A percentile compares a stretch with the other conserved stretches of the same genome.
Evolutionary conservation across 805 yeast genomes (phyloP).

Genomic region (Clavispora vitiphila): DNA sequence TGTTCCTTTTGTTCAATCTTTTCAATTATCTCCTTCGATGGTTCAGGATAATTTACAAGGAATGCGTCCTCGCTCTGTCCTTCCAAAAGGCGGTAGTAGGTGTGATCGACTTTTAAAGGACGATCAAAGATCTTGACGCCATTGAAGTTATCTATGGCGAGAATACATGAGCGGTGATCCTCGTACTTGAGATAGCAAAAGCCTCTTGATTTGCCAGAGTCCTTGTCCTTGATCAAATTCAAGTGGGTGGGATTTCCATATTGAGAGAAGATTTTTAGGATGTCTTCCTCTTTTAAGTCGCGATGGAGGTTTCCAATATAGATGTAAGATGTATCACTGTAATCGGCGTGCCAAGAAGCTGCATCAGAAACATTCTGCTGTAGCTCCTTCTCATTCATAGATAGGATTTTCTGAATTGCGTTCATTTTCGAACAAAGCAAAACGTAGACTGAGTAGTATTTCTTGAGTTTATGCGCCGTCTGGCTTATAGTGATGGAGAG

Average conservation of each 20-base stretch:
- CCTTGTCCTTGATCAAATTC: conserved; percentile 60
- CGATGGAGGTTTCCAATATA: conserved; percentile 70
- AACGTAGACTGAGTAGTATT: neutral
- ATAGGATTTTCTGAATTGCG: conserved; percentile 41
- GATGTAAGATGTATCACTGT: conserved; percentile 67
- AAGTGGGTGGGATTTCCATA: conserved; percentile 82
- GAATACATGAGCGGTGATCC: conserved; percentile 69
- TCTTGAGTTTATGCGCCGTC: neutral
- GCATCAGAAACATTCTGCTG: conserved; percentile 49
- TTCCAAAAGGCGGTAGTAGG: conserved; percentile 51
- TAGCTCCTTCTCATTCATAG: conserved; percentile 64
- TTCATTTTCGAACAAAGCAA: conserved; percentile 21
- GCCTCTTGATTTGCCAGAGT: conserved; percentile 63
- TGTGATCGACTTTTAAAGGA: conserved; percentile 62
- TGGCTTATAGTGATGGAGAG: neutral
- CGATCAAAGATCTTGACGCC: conserved; percentile 55
- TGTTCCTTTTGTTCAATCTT: conserved; percentile 1
- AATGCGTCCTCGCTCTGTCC: conserved; percentile 47
- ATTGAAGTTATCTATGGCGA: conserved; percentile 87
- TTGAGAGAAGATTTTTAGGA: conserved; percentile 77
- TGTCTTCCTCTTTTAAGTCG: conserved; percentile 67
- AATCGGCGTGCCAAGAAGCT: conserved; percentile 91
- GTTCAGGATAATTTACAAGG: conserved; percentile 23
- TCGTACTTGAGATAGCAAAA: conserved; percentile 82
- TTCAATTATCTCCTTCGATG: conserved; percentile 2